Evolutionary conservation across 1,284 basidiomycete species (phyloP), one percentile per base, ranked within the genome.

Genomic region (Boletus sp.): DNA sequence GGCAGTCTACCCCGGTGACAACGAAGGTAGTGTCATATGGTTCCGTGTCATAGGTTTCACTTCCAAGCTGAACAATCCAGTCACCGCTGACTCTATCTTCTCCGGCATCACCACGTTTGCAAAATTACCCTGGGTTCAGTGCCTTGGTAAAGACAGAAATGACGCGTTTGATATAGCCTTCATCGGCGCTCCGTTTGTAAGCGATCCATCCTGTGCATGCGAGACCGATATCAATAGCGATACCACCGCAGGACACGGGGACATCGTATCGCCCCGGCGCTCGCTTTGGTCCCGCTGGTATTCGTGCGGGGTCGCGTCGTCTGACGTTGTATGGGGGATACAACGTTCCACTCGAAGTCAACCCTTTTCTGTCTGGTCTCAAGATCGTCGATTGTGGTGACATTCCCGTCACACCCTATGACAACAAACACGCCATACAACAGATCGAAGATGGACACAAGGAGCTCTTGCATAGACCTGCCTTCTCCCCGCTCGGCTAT

Each of bases 251-350:
- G 87, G 90, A 91, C 63, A 90, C 88, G 21, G 88, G 83, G 2
- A 90, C 88, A 9, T 88, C 87, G 52, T 92, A 91, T 70, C 80
- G 90, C 25, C 90, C 90, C 19, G 90, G 91, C 40, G 90, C 90
- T 46, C 84, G 90, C 11, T 93, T 92, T 67, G 90, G 91, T 14
- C 90, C 90, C 65, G 81, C 85, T 31, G 90, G 89, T 14, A 92
- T 93, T 68, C 85, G 90, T 48, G 83, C 86, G 55, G 90, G 89
- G 10, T 89, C 88, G 13, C 86, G 90, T 65, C 82, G 91, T 30
- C 73, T 91, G 63, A 89, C 86, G 16, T 75, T 90, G 16, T 90
- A 88, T 61, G 88, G 89, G 6, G 88, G 89, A 21, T 91, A 91
- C 74, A 90, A 90, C 65, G 88, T 90, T 21, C 86, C 89, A 28